Base-by-base conservation (phyloP, 345 rosid species). In the Aquilaria malaccensis region DNA sequence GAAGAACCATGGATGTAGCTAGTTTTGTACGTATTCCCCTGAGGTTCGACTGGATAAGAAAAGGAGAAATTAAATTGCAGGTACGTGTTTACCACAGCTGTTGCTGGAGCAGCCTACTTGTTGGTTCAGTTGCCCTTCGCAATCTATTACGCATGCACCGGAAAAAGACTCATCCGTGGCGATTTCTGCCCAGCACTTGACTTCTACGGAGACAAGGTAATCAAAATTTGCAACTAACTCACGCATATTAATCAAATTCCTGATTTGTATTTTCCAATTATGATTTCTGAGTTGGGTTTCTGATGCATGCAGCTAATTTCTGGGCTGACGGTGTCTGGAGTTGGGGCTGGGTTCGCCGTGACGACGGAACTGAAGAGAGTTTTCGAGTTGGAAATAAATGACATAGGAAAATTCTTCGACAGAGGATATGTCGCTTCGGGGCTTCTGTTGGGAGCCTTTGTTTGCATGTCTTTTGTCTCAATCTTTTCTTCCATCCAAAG, bases 201-300 rank as follows among this genome's bases (percentile, higher is more conserved):
- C 49, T 60, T 60, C 32, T 60, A 48, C 7, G 63, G 29, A 12
- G 63, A 60, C 41, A 47, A 60, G 63, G 63, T 60, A 56, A 48
- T 13, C 22, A n/a, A 29, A 29, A 6, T 30, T 14, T 52, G 2
- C 30, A 52, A 9, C 3, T 11, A 1, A 52, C 10, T 30, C 22
- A 22, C 22, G 22, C 22, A 22, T 22, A 22, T 22, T 22, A 22
- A 22, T 22, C 22, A 22, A 22, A 22, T 22, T 22, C 22, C 22
- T 22, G 22, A 22, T 22, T 22, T 22, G 22, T 22, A 22, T 22
- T 22, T 22, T 22, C 22, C 22, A 22, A 22, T 22, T 22, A 22
- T 22, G 22, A 22, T 22, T 22, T 22, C 22, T 22, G 22, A 22
- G 22, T 22, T 22, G 22, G 22, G 22, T 22, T 22, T 22, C 22